These are phyloP conservation scores for Cladosporium phlei DNA, from an alignment of 2,329 filamentous ascomycete genomes.

Conservation along the genomic window DNA sequence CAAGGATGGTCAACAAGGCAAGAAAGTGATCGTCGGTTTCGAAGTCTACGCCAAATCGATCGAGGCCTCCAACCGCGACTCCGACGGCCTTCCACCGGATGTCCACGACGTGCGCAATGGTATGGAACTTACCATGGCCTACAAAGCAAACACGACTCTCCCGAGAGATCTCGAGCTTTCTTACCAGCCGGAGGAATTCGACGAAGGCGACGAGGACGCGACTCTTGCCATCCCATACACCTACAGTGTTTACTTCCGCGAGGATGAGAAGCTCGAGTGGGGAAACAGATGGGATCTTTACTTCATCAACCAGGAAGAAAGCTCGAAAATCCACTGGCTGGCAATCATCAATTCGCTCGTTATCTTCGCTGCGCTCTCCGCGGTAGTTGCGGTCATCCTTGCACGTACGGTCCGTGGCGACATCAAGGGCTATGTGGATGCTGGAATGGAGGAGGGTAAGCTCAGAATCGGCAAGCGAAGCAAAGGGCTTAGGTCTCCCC, in stretches of 20 bases:
- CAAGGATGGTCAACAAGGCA: slow-evolving; percentile 62
- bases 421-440: slow-evolving; percentile 68
- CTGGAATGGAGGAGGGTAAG: slow-evolving; percentile 62
- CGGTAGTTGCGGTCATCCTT: slow-evolving; percentile 75
- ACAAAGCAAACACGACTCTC: slow-evolving; percentile 52
- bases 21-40: slow-evolving; percentile 80
- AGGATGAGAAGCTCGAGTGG: slow-evolving; percentile 78
- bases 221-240: slow-evolving; percentile 74
- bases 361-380: slow-evolving; percentile 73
- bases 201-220: slow-evolving; percentile 58
- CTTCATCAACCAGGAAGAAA: slow-evolving; percentile 81
- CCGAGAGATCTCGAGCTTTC: slow-evolving; percentile 53
- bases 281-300: slow-evolving; percentile 81
- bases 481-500: slow-evolving; percentile 41
- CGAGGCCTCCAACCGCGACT: slow-evolving; percentile 55
- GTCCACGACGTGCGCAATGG: slow-evolving; percentile 59
- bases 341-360: slow-evolving; percentile 83
- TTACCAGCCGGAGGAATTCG: slow-evolving; percentile 51
- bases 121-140: slow-evolving; percentile 64
- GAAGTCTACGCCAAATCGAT: slow-evolving; percentile 88
- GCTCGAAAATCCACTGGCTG: slow-evolving; percentile 77
- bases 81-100: slow-evolving; percentile 63
- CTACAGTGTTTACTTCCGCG: slow-evolving; percentile 85
- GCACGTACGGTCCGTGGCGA: slow-evolving; percentile 73
- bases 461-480: slow-evolving; percentile 47